Evolutionary conservation across 179 eudicot species (phyloP).

Genomic region (Beta macrorhiza): DNA sequence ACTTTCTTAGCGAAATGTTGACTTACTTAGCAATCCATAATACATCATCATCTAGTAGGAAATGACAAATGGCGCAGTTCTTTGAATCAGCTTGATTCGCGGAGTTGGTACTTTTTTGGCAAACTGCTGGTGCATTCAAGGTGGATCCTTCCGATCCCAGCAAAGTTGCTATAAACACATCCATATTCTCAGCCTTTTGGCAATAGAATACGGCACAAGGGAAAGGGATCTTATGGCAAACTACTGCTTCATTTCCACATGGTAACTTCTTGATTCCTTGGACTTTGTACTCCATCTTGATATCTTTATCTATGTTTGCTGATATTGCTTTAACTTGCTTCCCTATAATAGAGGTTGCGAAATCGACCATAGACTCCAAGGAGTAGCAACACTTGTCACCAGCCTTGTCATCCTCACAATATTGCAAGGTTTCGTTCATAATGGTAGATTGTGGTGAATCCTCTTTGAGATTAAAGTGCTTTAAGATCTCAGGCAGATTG

Average conservation of each 20-base stretch:
- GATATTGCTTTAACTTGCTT: constrained; percentile 42
- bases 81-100: constrained; percentile 46
- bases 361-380: constrained; percentile 78
- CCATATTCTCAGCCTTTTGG: constrained; percentile 42
- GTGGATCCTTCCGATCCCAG: constrained; percentile 38
- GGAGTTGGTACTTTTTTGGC: constrained; percentile 55
- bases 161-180: constrained; percentile 45
- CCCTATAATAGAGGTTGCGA: constrained; percentile 49
- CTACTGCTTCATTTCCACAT: constrained; percentile 36
- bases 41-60: constrained; percentile 59
- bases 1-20: neutral
- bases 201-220: constrained; percentile 67
- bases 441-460: constrained; percentile 44
- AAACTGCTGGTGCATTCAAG: constrained; percentile 54
- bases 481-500: constrained; percentile 37
- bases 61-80: constrained; percentile 59
- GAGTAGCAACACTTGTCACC: constrained; percentile 73
- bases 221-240: constrained; percentile 60
- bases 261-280: constrained; percentile 37
- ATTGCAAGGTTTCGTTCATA: constrained; percentile 47
- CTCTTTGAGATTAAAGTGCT: constrained; percentile 42
- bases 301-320: constrained; percentile 37
- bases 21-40: constrained; percentile 51
- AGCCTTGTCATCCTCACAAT: constrained; percentile 49
- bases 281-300: constrained; percentile 24